phyloP scores from a whole-genome alignment of 164 flowering plant species.

The Magnolia officinalis region DNA sequence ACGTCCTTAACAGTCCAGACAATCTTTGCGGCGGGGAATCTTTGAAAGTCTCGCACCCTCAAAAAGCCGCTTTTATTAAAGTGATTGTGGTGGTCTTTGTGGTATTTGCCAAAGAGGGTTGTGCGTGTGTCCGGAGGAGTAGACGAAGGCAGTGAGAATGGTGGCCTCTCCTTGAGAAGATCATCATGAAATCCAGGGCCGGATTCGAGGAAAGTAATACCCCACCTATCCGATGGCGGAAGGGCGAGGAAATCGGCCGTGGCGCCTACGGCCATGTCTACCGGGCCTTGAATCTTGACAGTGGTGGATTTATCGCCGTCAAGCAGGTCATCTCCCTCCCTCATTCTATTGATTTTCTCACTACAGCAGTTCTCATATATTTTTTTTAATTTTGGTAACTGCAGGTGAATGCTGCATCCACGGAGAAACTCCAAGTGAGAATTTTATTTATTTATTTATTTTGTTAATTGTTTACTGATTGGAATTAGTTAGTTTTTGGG shows the following conservation, averaged over 20 bases:
- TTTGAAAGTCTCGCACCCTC: too few relatives aligned
- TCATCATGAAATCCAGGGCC: constrained; percentile 65
- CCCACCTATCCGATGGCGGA: constrained; percentile 74
- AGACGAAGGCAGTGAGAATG: constrained; percentile 27
- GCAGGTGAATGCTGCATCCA: constrained; percentile 61
- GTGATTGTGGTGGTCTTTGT: too few relatives aligned
- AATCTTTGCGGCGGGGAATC: too few relatives aligned
- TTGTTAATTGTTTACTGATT: too few relatives aligned
- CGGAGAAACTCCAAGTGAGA: constrained; percentile 57
- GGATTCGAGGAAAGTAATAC: constrained; percentile 36
- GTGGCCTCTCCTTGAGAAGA: constrained; percentile 59
- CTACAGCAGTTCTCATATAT: too few relatives aligned
- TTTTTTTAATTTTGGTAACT: too few relatives aligned
- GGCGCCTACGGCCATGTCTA: constrained; percentile 93
- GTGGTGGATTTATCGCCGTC: constrained; percentile 92
- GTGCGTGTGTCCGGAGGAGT: too few relatives aligned
- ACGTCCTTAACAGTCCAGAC: too few relatives aligned
- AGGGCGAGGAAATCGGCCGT: constrained; percentile 86
- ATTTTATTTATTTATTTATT: background rate
- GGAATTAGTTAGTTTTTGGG: too few relatives aligned
- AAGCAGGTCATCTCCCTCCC: constrained; percentile 49
- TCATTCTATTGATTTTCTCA: background rate
- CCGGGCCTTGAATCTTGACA: constrained; percentile 96
- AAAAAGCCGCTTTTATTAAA: too few relatives aligned
- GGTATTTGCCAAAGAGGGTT: too few relatives aligned